These are phyloP conservation scores for Stropharia rugosoannulata DNA, from an alignment of 768 basidiomycete species.

Conservation along the genomic window DNA sequence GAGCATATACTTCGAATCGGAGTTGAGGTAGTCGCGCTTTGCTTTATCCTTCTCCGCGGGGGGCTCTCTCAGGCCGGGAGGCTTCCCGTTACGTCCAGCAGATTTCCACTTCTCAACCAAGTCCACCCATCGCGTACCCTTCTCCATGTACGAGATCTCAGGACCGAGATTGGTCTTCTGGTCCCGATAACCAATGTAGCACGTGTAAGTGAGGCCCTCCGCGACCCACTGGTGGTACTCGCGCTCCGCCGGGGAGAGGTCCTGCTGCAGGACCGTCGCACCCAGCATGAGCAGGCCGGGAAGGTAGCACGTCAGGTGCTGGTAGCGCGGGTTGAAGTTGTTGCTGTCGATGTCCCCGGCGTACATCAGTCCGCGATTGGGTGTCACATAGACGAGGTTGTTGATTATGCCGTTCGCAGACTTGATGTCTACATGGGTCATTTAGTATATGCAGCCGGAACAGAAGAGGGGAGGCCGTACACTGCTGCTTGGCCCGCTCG, in stretches of 20 bases:
- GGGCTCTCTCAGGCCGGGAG: constrained; percentile 47
- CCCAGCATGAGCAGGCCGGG: constrained; percentile 67
- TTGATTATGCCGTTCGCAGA: constrained; percentile 55
- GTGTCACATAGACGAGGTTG: constrained; percentile 56
- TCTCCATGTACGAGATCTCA: constrained; percentile 45
- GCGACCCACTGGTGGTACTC: constrained; percentile 70
- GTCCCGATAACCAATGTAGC: constrained; percentile 67
- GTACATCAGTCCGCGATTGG: constrained; percentile 59
- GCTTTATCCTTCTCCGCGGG: constrained; percentile 21
- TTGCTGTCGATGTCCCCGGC: constrained; percentile 46
- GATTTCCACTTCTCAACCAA: constrained; percentile 44
- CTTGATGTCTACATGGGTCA: constrained; percentile 38
- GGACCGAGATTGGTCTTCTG: constrained; percentile 64
- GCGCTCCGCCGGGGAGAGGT: constrained; percentile 28
- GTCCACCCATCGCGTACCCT: constrained; percentile 42
- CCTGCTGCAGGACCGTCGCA: constrained; percentile 38
- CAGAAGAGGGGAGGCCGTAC: constrained; percentile 29
- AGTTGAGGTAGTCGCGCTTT: constrained; percentile 50
- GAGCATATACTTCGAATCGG: constrained; percentile 43
- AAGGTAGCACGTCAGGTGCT: constrained; percentile 73
- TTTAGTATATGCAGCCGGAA: background rate
- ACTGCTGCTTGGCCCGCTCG: constrained; percentile 44
- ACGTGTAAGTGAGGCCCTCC: constrained; percentile 68
- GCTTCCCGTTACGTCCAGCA: constrained; percentile 33
- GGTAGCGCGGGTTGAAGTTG: constrained; percentile 44